phyloP scores from a whole-genome alignment of 1,284 basidiomycete genomes.

The Tausonia pullulans region DNA sequence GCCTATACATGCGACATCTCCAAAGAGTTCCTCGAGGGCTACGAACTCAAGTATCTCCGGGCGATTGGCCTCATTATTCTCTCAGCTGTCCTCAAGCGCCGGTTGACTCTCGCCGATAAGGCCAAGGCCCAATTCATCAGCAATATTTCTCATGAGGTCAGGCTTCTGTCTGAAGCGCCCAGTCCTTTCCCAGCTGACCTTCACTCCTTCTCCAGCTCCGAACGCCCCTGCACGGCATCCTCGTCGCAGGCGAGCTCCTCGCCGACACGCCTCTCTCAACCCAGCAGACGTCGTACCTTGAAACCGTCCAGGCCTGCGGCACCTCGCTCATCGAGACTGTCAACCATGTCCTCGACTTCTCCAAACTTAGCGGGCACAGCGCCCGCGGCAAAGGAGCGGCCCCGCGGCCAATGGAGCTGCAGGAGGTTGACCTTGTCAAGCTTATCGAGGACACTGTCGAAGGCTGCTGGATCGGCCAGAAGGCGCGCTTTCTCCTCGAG shows the following conservation, averaged over 20 bases:
- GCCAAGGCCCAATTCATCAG: constrained; percentile 31
- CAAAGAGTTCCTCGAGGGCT: constrained; percentile 76
- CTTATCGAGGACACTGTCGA: constrained; percentile 92
- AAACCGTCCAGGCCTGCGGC: constrained; percentile 38
- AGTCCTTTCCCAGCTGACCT: not conserved
- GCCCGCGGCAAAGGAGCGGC: not conserved
- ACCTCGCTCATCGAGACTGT: constrained; percentile 49
- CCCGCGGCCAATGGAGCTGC: not conserved
- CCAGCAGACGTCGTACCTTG: constrained; percentile 74
- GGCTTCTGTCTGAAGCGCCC: constrained; percentile 26
- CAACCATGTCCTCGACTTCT: constrained; percentile 65
- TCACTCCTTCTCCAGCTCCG: constrained; percentile 36
- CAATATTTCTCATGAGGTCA: constrained; percentile 87
- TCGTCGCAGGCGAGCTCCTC: constrained; percentile 71
- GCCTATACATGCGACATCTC: constrained; percentile 65
- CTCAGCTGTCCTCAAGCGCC: constrained; percentile 79
- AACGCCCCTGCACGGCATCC: constrained; percentile 29
- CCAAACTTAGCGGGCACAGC: constrained; percentile 10
- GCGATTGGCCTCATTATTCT: constrained; percentile 86
- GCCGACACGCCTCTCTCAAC: constrained; percentile 69
- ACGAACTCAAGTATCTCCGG: constrained; percentile 81
- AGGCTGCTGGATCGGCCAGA: constrained; percentile 87
- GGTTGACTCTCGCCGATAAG: constrained; percentile 90
- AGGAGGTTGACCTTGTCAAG: constrained; percentile 62
- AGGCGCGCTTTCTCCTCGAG: constrained; percentile 57